Base-by-base conservation (phyloP, 106 monocot genomes). In the Posidonia australis region DNA sequence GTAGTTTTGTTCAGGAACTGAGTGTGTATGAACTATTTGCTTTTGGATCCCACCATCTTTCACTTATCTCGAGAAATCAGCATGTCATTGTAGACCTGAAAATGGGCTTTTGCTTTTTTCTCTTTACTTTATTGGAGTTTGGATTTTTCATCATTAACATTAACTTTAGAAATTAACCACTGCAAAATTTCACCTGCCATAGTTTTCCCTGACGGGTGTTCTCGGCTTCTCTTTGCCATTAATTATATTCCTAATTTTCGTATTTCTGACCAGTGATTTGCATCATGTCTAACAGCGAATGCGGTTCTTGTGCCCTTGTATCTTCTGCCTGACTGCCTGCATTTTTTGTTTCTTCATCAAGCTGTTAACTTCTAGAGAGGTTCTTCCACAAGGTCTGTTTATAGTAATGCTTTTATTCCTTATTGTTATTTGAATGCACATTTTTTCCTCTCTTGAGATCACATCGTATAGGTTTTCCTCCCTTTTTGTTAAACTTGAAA, bases 21-120 rank as follows among this genome's bases (percentile, higher is more conserved):
- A 36, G 36, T 36, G 36, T 36, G 36, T 2, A 36, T 36, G 36
- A 36, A 36, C 36, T 36, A 7, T 7, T 36, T 36, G 36, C 36
- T 36, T 36, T 36, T 36, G 36, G n/a, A n/a, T n/a, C n/a, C n/a
- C n/a, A n/a, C n/a, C n/a, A n/a, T 55, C 61, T 43, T 62, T 43
- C 32, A 3, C 61, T 62, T 43, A 16, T 62, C 36, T 62, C 61
- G 27, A 62, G 61, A 43, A 7, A 43, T 21, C 43, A 21, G 61
- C 17, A 14, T 22, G 44, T 27, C 46, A 62, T 64, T 63, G 63
- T 63, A 46, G 63, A 44, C 23, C 61, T 62, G 62, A 62, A 44
- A 62, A 62, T 20, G 44, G 32, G 0, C 46, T 63, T 63, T 63
- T 27, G 27, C 63, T 60, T 60, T 60, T 60, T 17, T 28, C 7